phyloP scores from a whole-genome alignment of 2,329 filamentous ascomycete species.

The Monilinia polystroma region DNA sequence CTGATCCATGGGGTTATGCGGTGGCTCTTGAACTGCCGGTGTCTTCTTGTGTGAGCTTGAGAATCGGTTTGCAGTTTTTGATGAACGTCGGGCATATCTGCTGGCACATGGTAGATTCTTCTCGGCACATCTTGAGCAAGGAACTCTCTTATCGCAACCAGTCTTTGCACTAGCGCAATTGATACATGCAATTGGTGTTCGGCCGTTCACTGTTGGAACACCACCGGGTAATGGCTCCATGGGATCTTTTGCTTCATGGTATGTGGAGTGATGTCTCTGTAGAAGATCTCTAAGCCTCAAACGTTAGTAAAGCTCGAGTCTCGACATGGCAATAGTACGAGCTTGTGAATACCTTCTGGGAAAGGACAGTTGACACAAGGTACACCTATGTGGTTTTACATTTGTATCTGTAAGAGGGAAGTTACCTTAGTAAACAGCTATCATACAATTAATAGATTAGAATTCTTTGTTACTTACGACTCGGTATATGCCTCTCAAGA shows the following conservation, averaged over 20 bases:
- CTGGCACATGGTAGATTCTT: slow-evolving; percentile 51
- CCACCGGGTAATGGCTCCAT: slow-evolving; percentile 47
- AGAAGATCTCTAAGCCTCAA: slow-evolving; percentile 47
- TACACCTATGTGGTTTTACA: slow-evolving; percentile 54
- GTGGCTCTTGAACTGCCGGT: slow-evolving; percentile 19
- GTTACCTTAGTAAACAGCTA: neutral
- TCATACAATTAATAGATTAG: neutral
- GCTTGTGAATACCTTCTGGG: slow-evolving; percentile 46
- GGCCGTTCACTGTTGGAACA: slow-evolving; percentile 44
- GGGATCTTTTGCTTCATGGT: slow-evolving; percentile 51
- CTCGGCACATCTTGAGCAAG: slow-evolving; percentile 50
- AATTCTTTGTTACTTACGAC: slow-evolving; percentile 44
- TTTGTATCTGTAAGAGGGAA: slow-evolving; percentile 48
- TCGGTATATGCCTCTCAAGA: slow-evolving; percentile 55
- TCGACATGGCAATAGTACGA: neutral
- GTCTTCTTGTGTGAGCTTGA: slow-evolving; percentile 22
- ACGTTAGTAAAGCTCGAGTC: slow-evolving; percentile 34
- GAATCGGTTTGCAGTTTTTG: slow-evolving; percentile 42
- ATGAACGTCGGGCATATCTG: slow-evolving; percentile 52
- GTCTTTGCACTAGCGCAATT: slow-evolving; percentile 53
- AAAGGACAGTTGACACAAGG: slow-evolving; percentile 51
- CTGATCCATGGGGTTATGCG: slow-evolving; percentile 20
- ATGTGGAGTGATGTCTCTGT: slow-evolving; percentile 51
- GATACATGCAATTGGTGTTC: slow-evolving; percentile 50
- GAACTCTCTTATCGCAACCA: slow-evolving; percentile 51